Evolutionary conservation across 1,284 basidiomycete species (phyloP), one percentile per base, ranked within the genome.

Genomic region (Peniophora sp.): DNA sequence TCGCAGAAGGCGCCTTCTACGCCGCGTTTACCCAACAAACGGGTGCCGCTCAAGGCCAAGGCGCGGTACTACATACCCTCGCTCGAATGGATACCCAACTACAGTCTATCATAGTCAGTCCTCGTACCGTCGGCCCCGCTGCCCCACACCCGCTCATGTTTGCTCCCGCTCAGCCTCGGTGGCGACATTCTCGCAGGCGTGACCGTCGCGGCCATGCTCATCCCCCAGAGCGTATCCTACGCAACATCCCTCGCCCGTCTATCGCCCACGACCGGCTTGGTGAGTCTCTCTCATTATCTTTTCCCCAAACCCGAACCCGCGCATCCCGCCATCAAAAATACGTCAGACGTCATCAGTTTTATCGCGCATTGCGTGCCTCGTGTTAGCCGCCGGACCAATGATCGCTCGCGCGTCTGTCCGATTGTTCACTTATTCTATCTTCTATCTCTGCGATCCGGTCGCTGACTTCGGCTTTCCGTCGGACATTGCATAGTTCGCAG

Each of bases 221-320:
- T 97, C 56, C 94, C 94, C 2, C 91, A 93, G 65, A 91, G 89
- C 1, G 89, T 97, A 67, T 92, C 89, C 59, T 97, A 97, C 63
- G 92, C 92, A 2, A 85, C 86, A 1, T 86, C 89, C 2, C 72
- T 97, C 5, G 92, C 93, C 9, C 81, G 85, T 55, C 70, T 94
- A 36, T 85, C 79, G 56, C 90, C 92, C 20, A 79, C 89, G 0
- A 79, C 89, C 38, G 94, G 94, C 45, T 70, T 97, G 58, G 92
- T 95, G 68, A 61, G 83, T 67, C 5, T 11, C 6, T 27, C 22
- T 38, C 5, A 44, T 35, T 19, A 9, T 27, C 34, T 17, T 41
- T 32, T 12, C 27, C 27, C 27, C 27, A 32, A 32, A 32, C 27
- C 27, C 27, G 27, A 41, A 41, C 19, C 38, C 16, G n/a, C 38